These are phyloP conservation scores for Orobanche coerulescens DNA, from an alignment of 257 asterid genomes.

Conservation along the genomic window DNA sequence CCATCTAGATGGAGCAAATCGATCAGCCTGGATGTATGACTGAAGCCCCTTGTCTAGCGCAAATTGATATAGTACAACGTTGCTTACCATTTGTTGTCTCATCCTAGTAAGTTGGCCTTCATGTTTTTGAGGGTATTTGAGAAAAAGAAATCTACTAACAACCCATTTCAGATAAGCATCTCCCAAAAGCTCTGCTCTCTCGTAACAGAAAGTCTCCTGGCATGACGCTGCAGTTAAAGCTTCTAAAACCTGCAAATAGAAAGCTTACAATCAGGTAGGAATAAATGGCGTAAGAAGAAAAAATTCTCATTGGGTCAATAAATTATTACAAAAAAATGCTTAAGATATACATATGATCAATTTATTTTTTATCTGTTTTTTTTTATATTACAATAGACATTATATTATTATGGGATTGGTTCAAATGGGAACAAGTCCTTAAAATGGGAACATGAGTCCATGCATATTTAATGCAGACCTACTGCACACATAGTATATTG, in stretches of 20 bases:
- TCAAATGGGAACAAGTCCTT: too few relatives aligned
- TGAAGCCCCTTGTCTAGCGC: constrained; percentile 85
- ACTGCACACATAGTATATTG: too few relatives aligned
- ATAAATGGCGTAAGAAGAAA: too few relatives aligned
- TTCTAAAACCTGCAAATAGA: constrained; percentile 65
- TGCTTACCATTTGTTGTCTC: constrained; percentile 98
- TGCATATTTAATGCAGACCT: too few relatives aligned
- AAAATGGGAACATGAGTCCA: too few relatives aligned
- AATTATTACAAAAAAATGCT: too few relatives aligned
- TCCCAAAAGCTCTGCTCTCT: constrained; percentile 92
- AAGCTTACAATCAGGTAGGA: constrained; percentile 23
- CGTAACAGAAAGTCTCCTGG: constrained; percentile 95
- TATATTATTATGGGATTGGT: too few relatives aligned
- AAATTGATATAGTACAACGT: constrained; percentile 69
- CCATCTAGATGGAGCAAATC: constrained; percentile 99
- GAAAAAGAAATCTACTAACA: constrained; percentile 84
- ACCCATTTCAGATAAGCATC: constrained; percentile 99
- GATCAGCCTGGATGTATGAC: constrained; percentile 92
- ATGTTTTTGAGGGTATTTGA: constrained; percentile 89
- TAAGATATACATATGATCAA: too few relatives aligned
- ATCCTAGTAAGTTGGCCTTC: constrained; percentile 97
- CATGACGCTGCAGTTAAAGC: constrained; percentile 97
- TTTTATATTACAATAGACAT: too few relatives aligned
- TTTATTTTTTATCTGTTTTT: too few relatives aligned
- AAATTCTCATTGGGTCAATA: too few relatives aligned